Conservation (phyloP, 176 grass and related monocot genomes). For the Eleusine indica region DNA sequence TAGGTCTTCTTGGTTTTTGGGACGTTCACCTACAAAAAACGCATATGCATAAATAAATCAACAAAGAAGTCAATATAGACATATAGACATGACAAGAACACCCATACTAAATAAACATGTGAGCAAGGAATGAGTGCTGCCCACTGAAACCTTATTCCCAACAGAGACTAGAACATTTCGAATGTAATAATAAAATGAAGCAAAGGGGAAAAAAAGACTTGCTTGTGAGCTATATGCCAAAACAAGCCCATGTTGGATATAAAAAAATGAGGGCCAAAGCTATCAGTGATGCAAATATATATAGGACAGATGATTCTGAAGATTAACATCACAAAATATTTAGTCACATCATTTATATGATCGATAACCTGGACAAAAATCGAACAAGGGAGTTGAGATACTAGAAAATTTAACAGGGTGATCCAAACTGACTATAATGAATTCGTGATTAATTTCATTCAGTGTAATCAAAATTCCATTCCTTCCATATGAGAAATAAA, state of each 20-base stretch:
- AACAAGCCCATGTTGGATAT: neutral
- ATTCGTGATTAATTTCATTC: neutral
- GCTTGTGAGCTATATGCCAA: neutral
- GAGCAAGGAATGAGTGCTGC: neutral
- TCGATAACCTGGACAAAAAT: neutral
- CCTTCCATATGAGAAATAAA: neutral
- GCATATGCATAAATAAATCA: neutral
- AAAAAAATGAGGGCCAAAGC: neutral
- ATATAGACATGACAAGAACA: neutral
- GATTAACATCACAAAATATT: neutral
- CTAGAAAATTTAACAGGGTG: neutral
- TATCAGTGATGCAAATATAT: neutral
- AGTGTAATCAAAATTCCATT: neutral
- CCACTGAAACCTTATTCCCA: neutral
- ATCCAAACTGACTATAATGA: neutral
- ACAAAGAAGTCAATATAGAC: neutral
- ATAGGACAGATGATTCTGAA: neutral
- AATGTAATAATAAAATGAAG: neutral
- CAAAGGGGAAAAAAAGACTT: neutral
- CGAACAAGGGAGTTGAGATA: neutral
- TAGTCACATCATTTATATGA: neutral
- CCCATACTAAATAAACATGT: neutral
- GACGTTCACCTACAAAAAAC: conserved; percentile 67
- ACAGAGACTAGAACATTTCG: neutral
- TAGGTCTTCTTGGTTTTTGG: conserved; percentile 91